A percentile compares a stretch with the other conserved stretches of the same genome.
These are phyloP conservation scores for Aspergillus affinis DNA, from an alignment of 495 filamentous ascomycete genomes.

Conservation along the genomic window DNA sequence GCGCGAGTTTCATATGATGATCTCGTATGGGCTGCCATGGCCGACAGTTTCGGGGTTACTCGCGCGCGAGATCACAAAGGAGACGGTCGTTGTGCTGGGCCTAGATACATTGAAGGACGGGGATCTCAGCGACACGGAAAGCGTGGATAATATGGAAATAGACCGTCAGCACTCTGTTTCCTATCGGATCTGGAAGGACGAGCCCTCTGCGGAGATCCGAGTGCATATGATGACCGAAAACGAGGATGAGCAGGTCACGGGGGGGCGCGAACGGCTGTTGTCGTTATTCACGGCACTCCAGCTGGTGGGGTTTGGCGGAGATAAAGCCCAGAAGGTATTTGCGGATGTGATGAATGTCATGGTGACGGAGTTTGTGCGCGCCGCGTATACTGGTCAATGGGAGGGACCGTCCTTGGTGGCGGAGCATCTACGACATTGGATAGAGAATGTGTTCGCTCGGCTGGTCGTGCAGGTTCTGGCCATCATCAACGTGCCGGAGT, in stretches of 20 bases:
- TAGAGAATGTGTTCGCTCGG: slow-evolving; percentile 68
- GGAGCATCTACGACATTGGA: slow-evolving; percentile 62
- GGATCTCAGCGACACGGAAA: slow-evolving; percentile 13
- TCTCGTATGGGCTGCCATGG: slow-evolving; percentile 62
- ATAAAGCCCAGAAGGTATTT: slow-evolving; percentile 72
- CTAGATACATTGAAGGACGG: slow-evolving; percentile 39
- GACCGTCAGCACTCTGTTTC: slow-evolving; percentile 40
- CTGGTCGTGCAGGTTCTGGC: slow-evolving; percentile 64
- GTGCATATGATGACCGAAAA: slow-evolving; percentile 38
- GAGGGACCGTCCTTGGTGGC: slow-evolving; percentile 53
- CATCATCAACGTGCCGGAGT: slow-evolving; percentile 36
- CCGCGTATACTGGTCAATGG: slow-evolving; percentile 62
- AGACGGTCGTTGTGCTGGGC: slow-evolving; percentile 57
- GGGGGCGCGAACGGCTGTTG: slow-evolving; percentile 53
- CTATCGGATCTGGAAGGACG: slow-evolving; percentile 39
- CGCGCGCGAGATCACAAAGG: slow-evolving; percentile 49
- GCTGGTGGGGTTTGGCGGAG: slow-evolving; percentile 71
- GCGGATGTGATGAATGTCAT: slow-evolving; percentile 70
- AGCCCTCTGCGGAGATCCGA: slow-evolving; percentile 25
- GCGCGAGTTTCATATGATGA: slow-evolving; percentile 62
- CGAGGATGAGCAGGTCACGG: slow-evolving; percentile 34
- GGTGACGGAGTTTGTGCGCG: slow-evolving; percentile 64
- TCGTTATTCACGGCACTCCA: slow-evolving; percentile 61
- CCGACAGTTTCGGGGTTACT: slow-evolving; percentile 50
- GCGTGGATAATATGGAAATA: slow-evolving; percentile 38